Evolutionary conservation across 192 early-diverging fungal species (phyloP).

Genomic region (Backusella morwellensis): DNA sequence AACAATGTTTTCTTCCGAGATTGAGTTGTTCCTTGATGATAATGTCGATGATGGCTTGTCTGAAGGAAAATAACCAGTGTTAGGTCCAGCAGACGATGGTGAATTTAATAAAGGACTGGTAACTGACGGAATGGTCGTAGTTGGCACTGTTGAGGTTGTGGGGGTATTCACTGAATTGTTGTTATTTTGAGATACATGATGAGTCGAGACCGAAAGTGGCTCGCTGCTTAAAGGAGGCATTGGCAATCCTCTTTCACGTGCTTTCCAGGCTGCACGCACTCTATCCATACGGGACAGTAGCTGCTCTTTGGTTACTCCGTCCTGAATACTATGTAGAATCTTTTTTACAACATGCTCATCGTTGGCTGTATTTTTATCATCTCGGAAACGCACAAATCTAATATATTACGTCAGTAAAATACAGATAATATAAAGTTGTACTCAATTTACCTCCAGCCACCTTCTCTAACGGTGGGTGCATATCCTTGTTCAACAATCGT

Average conservation of each 20-base stretch:
- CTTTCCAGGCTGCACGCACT: constrained; percentile 40
- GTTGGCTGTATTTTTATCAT: constrained; percentile 60
- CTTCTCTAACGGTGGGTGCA: constrained; percentile 42
- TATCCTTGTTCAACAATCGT: constrained; percentile 54
- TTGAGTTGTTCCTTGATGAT: constrained; percentile 13
- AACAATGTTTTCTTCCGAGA: neutral
- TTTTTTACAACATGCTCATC: constrained; percentile 48
- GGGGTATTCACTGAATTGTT: neutral
- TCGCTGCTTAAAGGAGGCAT: neutral
- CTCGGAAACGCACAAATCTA: constrained; percentile 50
- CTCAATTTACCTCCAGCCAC: constrained; percentile 47
- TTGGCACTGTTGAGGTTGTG: neutral
- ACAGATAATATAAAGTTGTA: neutral
- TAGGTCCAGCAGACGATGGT: neutral
- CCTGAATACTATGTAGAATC: constrained; percentile 42
- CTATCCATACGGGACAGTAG: constrained; percentile 33
- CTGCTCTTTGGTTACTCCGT: constrained; percentile 50
- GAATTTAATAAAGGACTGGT: neutral
- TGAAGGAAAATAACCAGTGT: neutral
- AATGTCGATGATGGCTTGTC: neutral
- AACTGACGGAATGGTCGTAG: neutral
- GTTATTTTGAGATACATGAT: neutral
- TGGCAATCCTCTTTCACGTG: constrained; percentile 32
- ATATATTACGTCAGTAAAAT: neutral
- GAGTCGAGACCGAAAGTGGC: neutral